Percentiles rank a stretch among this genome's conserved stretches.
Evolutionary conservation across 495 filamentous ascomycete species (phyloP).

Genomic region (Lasiosphaeris hirsuta): DNA sequence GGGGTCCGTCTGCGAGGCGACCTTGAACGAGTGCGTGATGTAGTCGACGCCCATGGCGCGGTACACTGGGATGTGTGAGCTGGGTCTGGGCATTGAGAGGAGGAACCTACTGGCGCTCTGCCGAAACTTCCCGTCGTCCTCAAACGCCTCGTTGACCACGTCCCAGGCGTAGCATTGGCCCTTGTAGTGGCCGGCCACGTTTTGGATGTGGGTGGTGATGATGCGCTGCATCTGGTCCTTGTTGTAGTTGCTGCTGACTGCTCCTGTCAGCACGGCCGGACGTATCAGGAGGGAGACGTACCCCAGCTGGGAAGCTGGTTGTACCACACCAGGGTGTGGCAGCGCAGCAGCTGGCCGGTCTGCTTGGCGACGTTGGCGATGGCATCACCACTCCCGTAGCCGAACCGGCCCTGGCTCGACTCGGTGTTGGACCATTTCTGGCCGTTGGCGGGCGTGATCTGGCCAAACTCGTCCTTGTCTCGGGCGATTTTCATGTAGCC

Average conservation of each 20-base stretch:
- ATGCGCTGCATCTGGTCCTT: slow-evolving; percentile 16
- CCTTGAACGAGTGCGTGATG: slow-evolving; percentile 42
- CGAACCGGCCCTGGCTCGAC: slow-evolving; percentile 40
- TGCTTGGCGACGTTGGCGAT: slow-evolving; percentile 45
- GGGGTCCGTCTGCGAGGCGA: slow-evolving; percentile 34
- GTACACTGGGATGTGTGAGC: slow-evolving; percentile 24
- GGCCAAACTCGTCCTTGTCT: slow-evolving; percentile 51
- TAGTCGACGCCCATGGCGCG: slow-evolving; percentile 41
- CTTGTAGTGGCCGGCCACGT: slow-evolving; percentile 49
- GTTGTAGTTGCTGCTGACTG: slow-evolving; percentile 14
- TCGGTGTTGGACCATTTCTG: slow-evolving; percentile 47
- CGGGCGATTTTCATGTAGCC: slow-evolving; percentile 38
- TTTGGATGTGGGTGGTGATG: slow-evolving; percentile 38
- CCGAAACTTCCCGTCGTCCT: slow-evolving; percentile 40
- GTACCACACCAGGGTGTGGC: slow-evolving; percentile 59
- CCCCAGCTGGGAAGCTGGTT: slow-evolving; percentile 55
- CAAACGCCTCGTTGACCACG: slow-evolving; percentile 52
- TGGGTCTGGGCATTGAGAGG: neutral
- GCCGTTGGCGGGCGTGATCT: slow-evolving; percentile 53
- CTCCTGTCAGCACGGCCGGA: neutral
- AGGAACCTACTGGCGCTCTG: slow-evolving; percentile 19
- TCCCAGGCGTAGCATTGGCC: slow-evolving; percentile 45
- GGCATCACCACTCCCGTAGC: slow-evolving; percentile 44
- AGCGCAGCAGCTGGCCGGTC: slow-evolving; percentile 50
- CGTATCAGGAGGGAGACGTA: neutral